Percentiles rank a stretch among this genome's conserved stretches.
Conservation (phyloP, 805 yeast genomes). For the Peterozyma xylosa region DNA sequence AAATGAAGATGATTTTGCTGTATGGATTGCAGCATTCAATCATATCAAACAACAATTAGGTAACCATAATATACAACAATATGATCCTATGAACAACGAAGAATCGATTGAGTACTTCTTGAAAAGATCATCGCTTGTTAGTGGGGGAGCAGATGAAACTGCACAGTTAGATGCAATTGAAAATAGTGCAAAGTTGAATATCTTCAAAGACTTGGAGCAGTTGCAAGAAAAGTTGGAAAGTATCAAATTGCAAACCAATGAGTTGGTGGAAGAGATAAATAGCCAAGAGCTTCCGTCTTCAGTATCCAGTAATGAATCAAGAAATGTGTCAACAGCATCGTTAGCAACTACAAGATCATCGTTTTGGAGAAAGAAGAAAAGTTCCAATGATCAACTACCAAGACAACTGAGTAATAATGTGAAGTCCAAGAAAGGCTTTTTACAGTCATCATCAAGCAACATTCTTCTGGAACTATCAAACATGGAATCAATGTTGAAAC, state of each 20-base stretch:
- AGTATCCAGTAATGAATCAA: constrained; percentile 10
- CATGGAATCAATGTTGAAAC: constrained; percentile 3
- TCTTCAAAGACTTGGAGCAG: constrained; percentile 1
- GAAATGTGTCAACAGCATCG: not conserved
- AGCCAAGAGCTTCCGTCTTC: constrained; percentile 8
- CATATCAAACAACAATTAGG: constrained; percentile 25
- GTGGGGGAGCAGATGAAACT: not conserved
- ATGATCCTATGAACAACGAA: not conserved
- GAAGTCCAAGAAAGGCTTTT: too few relatives aligned
- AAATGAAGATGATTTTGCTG: constrained; percentile 56
- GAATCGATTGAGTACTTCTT: not conserved
- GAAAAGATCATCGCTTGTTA: not conserved
- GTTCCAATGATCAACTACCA: too few relatives aligned
- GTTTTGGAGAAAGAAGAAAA: constrained; percentile 4
- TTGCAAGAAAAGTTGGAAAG: constrained; percentile 8
- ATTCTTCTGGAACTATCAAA: not conserved
- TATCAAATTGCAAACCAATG: constrained; percentile 1
- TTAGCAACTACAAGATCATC: not conserved
- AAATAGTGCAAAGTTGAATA: not conserved
- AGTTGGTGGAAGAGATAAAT: constrained; percentile 5
- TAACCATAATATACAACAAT: constrained; percentile 8
- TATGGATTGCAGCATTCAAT: constrained; percentile 81
- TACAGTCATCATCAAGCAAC: not conserved
- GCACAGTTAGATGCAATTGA: not conserved
- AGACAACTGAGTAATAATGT: too few relatives aligned